phyloP scores from a whole-genome alignment of 306 rosid genomes.

The Gastrolobium bilobum region DNA sequence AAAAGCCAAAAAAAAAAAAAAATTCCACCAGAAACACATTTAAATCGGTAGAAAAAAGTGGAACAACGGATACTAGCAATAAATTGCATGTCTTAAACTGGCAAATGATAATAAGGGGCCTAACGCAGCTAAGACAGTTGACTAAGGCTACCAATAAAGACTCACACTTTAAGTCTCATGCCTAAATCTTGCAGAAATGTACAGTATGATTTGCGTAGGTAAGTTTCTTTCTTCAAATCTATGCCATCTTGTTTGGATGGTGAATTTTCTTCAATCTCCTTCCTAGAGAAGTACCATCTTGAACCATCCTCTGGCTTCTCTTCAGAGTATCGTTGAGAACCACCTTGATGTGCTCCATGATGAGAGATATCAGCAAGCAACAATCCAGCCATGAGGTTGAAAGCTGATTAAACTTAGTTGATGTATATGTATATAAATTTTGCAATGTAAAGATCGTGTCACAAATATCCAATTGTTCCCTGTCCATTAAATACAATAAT shows the following conservation, averaged over 20 bases:
- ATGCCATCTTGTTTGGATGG: conserved; percentile 89
- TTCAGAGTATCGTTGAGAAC: conserved; percentile 52
- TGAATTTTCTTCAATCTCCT: conserved; percentile 91
- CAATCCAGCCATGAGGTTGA: conserved; percentile 56
- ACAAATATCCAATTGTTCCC: conserved; percentile 42
- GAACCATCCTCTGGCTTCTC: conserved; percentile 61
- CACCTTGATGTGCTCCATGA: conserved; percentile 56
- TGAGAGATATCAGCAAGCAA: conserved; percentile 59
- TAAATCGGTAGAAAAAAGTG: conserved; percentile 4
- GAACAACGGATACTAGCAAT: conserved; percentile 23
- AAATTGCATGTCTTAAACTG: conserved; percentile 8
- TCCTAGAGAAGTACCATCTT: conserved; percentile 89
- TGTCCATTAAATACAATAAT: conserved; percentile 47
- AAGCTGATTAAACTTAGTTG: conserved; percentile 39
- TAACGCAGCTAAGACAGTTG: conserved; percentile 38
- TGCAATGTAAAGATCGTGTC: conserved; percentile 26
- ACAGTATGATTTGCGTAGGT: conserved; percentile 94
- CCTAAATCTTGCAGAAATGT: conserved; percentile 95
- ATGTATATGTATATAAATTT: conserved; percentile 34
- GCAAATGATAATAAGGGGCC: neutral
- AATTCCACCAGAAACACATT: neutral
- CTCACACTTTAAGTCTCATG: conserved; percentile 98
- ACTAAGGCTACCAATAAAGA: conserved; percentile 39
- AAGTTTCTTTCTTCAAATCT: conserved; percentile 93
- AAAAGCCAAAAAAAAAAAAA: neutral